Percentiles rank a stretch among this genome's conserved stretches.
Evolutionary conservation across 176 grass and related monocot genomes (phyloP).

Genomic region (Areca catechu): DNA sequence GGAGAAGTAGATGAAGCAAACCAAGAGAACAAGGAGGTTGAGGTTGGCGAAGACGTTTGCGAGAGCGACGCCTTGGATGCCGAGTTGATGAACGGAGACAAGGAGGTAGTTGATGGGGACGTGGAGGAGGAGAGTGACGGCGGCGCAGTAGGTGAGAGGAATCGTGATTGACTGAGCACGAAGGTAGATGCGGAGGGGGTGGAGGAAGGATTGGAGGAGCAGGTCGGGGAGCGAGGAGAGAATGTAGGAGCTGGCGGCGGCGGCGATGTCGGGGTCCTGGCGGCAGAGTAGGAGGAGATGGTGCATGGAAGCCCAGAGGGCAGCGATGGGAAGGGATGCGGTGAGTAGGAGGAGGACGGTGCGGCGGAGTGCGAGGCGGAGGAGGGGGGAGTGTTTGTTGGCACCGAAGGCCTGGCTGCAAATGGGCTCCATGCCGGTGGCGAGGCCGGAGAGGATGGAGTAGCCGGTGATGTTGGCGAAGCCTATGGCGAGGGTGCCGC

Average conservation of each 20-base stretch:
- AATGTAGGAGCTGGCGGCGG: conserved; percentile 59
- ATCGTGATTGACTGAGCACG: conserved; percentile 67
- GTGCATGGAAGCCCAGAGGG: conserved; percentile 66
- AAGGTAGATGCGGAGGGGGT: conserved; percentile 70
- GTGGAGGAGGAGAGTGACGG: conserved; percentile 43
- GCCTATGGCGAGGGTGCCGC: conserved; percentile 70
- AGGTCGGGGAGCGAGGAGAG: conserved; percentile 73
- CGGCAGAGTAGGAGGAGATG: conserved; percentile 52
- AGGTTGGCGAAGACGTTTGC: conserved; percentile 48
- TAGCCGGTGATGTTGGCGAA: conserved; percentile 94
- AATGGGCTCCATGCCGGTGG: conserved; percentile 74
- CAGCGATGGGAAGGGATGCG: conserved; percentile 45
- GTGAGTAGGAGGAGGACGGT: conserved; percentile 52
- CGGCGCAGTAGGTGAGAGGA: conserved; percentile 61
- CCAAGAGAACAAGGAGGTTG: conserved; percentile 43
- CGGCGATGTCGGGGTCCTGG: conserved; percentile 69
- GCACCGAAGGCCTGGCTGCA: conserved; percentile 79
- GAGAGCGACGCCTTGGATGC: conserved; percentile 65
- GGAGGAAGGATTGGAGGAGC: conserved; percentile 61
- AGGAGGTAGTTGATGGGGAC: conserved; percentile 60
- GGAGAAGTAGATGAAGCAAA: conserved; percentile 41
- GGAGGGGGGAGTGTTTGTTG: conserved; percentile 29
- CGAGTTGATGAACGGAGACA: conserved; percentile 39
- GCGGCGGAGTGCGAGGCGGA: conserved; percentile 51
- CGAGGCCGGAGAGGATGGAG: conserved; percentile 68